Conservation (phyloP, 306 rosid species). For the Cicer chorassanicum region DNA sequence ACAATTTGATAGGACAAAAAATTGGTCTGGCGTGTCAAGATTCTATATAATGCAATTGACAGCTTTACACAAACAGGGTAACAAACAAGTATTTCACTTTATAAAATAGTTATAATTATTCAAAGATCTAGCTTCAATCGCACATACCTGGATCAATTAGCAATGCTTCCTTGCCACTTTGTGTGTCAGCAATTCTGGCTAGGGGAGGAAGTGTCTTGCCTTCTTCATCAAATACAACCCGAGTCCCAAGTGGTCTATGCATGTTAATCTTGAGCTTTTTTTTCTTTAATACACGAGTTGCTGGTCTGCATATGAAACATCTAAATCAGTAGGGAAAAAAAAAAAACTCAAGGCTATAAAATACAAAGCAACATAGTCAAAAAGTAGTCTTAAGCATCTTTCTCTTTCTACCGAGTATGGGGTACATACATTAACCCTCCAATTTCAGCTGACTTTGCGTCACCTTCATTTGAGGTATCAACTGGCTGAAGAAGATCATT, state of each 20-base stretch:
- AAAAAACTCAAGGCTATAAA: slow-evolving; percentile 8
- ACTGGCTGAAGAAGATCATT: slow-evolving; percentile 50
- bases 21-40: neutral
- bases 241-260: slow-evolving; percentile 77
- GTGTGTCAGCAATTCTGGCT: slow-evolving; percentile 70
- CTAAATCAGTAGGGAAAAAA: slow-evolving; percentile 8
- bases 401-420: neutral
- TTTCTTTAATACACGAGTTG: slow-evolving; percentile 69
- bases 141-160: slow-evolving; percentile 70
- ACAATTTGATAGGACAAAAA: neutral
- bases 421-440: slow-evolving; percentile 59
- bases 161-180: slow-evolving; percentile 48
- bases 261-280: slow-evolving; percentile 85
- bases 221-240: slow-evolving; percentile 87
- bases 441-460: slow-evolving; percentile 47
- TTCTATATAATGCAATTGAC: neutral
- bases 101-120: slow-evolving; percentile 1
- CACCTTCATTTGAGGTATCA: slow-evolving; percentile 47
- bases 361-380: slow-evolving; percentile 12
- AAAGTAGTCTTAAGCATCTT: slow-evolving; percentile 7
- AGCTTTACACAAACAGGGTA: slow-evolving; percentile 1
- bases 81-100: neutral
- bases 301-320: slow-evolving; percentile 53
- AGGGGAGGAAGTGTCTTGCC: slow-evolving; percentile 80
- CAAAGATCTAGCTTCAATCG: slow-evolving; percentile 25